These are phyloP conservation scores for Parafenestella ontariensis DNA, from an alignment of 2,329 filamentous ascomycete species.

Conservation along the genomic window DNA sequence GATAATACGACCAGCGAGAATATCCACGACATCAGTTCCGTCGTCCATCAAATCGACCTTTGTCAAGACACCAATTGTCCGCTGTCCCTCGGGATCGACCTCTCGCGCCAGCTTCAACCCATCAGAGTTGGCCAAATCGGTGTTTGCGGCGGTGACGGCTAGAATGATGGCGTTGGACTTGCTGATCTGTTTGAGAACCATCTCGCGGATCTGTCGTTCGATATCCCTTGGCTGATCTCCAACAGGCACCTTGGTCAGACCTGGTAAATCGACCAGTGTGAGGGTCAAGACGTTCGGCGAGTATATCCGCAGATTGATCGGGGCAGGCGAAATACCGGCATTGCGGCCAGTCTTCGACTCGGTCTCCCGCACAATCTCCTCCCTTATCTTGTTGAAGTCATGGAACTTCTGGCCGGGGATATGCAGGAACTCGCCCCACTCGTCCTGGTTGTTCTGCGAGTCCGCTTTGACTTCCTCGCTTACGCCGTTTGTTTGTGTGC, in stretches of 20 bases:
- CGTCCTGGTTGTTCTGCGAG: constrained; percentile 87
- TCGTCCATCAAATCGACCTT: constrained; percentile 99
- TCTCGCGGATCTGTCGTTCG: constrained; percentile 93
- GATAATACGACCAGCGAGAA: constrained; percentile 96
- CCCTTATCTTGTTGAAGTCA: constrained; percentile 98
- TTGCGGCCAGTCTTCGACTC: constrained; percentile 96
- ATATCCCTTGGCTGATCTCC: constrained; percentile 97
- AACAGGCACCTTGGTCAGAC: constrained; percentile 94
- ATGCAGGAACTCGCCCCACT: constrained; percentile 99
- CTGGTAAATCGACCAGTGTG: constrained; percentile 94
- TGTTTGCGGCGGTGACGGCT: constrained; percentile 94
- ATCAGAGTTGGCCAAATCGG: constrained; percentile 98
- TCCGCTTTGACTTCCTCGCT: constrained; percentile 71
- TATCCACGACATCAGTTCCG: constrained; percentile 97
- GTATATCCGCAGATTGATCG: constrained; percentile 98
- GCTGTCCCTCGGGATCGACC: constrained; percentile 95
- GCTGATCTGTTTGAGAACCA: constrained; percentile 98
- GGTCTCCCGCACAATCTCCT: constrained; percentile 96
- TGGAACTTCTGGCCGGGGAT: constrained; percentile 96
- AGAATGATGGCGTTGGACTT: constrained; percentile 98
- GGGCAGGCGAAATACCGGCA: constrained; percentile 92
- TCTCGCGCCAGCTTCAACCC: constrained; percentile 95
- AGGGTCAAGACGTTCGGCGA: constrained; percentile 97
- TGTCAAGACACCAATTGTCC: constrained; percentile 96
- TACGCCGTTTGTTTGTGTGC: constrained; percentile 72